These are phyloP conservation scores for Diaporthe eres DNA, from an alignment of 2,329 filamentous ascomycete genomes.

Conservation along the genomic window DNA sequence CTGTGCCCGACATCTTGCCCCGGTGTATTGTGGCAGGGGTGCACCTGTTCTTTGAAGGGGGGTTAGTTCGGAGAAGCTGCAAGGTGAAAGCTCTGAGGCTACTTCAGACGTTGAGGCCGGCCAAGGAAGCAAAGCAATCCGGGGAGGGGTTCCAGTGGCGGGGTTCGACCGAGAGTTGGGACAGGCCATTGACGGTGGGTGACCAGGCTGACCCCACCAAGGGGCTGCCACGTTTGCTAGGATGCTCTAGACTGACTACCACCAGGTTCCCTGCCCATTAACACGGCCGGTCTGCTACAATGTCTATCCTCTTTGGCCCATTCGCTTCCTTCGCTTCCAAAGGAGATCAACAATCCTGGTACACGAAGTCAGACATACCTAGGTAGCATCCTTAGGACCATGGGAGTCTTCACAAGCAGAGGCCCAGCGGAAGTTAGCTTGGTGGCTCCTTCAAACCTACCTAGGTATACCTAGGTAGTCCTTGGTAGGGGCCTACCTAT, in stretches of 20 bases:
- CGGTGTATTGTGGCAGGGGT: neutral
- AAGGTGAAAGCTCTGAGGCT: neutral
- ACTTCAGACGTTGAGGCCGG: neutral
- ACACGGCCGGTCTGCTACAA: too few relatives aligned
- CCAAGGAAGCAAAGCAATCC: neutral
- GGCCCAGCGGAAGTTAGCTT: neutral
- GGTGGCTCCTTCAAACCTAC: neutral
- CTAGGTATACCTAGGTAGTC: neutral
- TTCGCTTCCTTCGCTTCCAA: too few relatives aligned
- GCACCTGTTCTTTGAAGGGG: neutral
- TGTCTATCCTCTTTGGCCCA: too few relatives aligned
- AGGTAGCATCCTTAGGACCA: neutral
- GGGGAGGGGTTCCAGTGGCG: slow-evolving; percentile 8
- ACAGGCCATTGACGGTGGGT: too few relatives aligned
- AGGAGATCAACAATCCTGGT: too few relatives aligned
- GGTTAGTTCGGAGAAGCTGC: neutral
- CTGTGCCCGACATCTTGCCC: slow-evolving; percentile 64
- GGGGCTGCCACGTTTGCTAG: neutral
- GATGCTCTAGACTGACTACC: neutral
- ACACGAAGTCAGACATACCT: too few relatives aligned
- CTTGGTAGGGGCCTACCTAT: too few relatives aligned
- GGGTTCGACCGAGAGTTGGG: neutral
- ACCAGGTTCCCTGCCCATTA: neutral
- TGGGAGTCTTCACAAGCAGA: neutral
- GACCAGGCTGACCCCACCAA: slow-evolving; percentile 22